phyloP scores from a whole-genome alignment of 345 rosid species.

The Brassica cretica region DNA sequence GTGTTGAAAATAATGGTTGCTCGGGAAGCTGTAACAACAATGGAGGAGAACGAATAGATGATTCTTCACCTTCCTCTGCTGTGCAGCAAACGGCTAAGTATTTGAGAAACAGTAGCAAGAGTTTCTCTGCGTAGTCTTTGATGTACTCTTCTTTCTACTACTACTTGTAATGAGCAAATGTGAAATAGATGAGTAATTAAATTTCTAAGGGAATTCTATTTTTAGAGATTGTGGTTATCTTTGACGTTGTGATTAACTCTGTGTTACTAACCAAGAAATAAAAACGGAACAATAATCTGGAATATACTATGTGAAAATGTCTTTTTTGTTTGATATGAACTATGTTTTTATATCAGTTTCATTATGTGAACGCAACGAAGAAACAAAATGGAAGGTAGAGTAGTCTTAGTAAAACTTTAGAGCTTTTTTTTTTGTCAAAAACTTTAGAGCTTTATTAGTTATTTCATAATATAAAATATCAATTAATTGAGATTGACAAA shows the following conservation, averaged over 20 bases:
- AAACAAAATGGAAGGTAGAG: too few relatives aligned
- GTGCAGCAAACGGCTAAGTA: constrained; percentile 33
- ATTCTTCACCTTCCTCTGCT: constrained; percentile 2
- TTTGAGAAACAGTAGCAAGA: constrained; percentile 50
- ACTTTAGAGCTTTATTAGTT: neutral
- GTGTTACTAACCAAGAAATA: neutral
- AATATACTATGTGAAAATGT: neutral
- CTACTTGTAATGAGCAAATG: constrained; percentile 28
- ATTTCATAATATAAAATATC: neutral
- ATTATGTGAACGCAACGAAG: neutral
- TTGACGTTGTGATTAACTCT: neutral
- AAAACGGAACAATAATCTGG: neutral
- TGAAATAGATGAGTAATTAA: constrained; percentile 37
- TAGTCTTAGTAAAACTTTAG: too few relatives aligned
- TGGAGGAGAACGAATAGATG: neutral
- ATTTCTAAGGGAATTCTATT: neutral
- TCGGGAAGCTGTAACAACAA: constrained; percentile 11
- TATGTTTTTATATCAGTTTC: neutral
- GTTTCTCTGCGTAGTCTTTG: constrained; percentile 62
- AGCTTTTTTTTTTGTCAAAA: too few relatives aligned
- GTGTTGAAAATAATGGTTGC: constrained; percentile 30
- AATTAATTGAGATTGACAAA: neutral
- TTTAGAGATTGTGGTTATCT: neutral
- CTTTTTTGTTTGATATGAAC: neutral
- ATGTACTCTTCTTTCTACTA: constrained; percentile 53